A percentile compares a stretch with the other conserved stretches of the same genome.
phyloP scores from a whole-genome alignment of 1,284 basidiomycete species.

The Leccinum subfulvum region DNA sequence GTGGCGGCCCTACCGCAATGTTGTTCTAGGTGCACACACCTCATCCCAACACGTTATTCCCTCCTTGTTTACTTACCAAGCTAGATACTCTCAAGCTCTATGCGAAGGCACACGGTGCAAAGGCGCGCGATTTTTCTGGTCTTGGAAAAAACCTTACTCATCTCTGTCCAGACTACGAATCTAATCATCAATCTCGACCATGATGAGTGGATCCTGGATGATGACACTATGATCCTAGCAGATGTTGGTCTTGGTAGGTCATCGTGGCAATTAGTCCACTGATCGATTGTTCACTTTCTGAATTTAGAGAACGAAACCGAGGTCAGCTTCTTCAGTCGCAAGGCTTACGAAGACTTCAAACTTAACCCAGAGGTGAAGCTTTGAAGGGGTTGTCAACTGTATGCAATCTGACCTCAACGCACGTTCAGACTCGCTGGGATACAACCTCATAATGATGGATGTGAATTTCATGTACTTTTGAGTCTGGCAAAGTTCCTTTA shows the following conservation, averaged over 20 bases:
- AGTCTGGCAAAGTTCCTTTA: slow-evolving; percentile 12
- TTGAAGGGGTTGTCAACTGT: background rate
- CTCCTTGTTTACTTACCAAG: slow-evolving; percentile 4
- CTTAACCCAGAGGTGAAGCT: slow-evolving; percentile 68
- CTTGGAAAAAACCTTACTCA: background rate
- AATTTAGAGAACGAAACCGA: slow-evolving; percentile 91
- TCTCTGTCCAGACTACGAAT: slow-evolving; percentile 75
- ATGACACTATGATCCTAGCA: slow-evolving; percentile 62
- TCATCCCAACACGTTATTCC: slow-evolving; percentile 1
- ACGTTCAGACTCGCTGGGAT: slow-evolving; percentile 31
- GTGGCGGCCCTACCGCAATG: slow-evolving; percentile 85
- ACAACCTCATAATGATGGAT: slow-evolving; percentile 6
- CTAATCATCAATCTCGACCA: slow-evolving; percentile 94
- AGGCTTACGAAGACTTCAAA: slow-evolving; percentile 79
- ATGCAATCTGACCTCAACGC: background rate
- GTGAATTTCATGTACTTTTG: background rate
- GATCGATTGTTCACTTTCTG: slow-evolving; percentile 2
- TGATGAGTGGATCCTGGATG: slow-evolving; percentile 86
- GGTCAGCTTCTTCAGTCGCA: slow-evolving; percentile 83
- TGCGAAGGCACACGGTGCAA: slow-evolving; percentile 90
- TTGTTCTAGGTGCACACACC: slow-evolving; percentile 56
- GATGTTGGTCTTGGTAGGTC: slow-evolving; percentile 73
- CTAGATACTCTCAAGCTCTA: slow-evolving; percentile 95
- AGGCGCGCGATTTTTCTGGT: slow-evolving; percentile 47
- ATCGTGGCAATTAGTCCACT: background rate